These are phyloP conservation scores for Heimioporus sp. DNA, from an alignment of 768 basidiomycete genomes.

Conservation along the genomic window DNA sequence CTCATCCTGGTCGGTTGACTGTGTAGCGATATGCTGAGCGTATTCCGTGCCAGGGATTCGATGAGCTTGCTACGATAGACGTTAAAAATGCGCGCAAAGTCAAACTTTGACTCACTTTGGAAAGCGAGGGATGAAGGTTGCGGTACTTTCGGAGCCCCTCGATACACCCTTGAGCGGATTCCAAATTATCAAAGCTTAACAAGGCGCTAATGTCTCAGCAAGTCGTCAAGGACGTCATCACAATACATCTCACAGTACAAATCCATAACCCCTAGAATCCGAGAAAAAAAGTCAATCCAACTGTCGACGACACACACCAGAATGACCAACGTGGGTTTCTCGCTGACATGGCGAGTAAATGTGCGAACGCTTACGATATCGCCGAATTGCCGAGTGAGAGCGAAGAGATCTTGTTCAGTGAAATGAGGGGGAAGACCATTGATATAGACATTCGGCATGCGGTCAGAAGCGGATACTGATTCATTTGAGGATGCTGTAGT, in stretches of 20 bases:
- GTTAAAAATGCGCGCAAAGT: neutral
- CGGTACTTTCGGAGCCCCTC: slow-evolving; percentile 64
- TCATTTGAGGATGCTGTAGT: slow-evolving; percentile 14
- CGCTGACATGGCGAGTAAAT: slow-evolving; percentile 80
- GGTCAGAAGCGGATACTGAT: slow-evolving; percentile 13
- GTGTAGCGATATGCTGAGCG: slow-evolving; percentile 34
- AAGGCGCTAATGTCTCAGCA: neutral
- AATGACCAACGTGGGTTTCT: slow-evolving; percentile 50
- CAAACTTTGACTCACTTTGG: slow-evolving; percentile 53
- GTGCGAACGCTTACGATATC: slow-evolving; percentile 75
- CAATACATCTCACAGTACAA: slow-evolving; percentile 59
- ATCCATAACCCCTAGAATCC: slow-evolving; percentile 65
- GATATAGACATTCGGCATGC: slow-evolving; percentile 82
- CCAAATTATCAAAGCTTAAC: slow-evolving; percentile 63
- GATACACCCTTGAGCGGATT: slow-evolving; percentile 75
- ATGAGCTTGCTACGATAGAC: slow-evolving; percentile 53
- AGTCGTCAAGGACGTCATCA: slow-evolving; percentile 1
- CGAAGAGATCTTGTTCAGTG: slow-evolving; percentile 75
- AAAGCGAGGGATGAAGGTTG: slow-evolving; percentile 84
- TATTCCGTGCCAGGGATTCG: slow-evolving; percentile 79
- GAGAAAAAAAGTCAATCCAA: slow-evolving; percentile 1
- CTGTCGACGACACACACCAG: neutral
- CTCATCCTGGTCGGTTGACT: slow-evolving; percentile 30
- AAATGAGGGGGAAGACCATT: slow-evolving; percentile 84
- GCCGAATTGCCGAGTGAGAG: slow-evolving; percentile 71